Evolutionary conservation across 768 basidiomycete species (phyloP).

Genomic region (Pulveroboletus sp.): DNA sequence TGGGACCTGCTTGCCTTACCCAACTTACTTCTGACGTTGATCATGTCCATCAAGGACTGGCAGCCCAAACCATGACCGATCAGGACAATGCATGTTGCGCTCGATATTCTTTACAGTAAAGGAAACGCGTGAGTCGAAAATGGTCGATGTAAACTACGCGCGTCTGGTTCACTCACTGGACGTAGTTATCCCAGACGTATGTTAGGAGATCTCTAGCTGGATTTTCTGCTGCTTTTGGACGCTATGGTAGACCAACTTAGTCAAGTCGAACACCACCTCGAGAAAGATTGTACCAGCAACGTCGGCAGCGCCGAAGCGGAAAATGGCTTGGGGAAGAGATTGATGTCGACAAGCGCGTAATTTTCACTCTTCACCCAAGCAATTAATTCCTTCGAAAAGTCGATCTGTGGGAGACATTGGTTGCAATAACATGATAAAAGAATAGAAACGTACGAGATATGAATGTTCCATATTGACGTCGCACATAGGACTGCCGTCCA

Average conservation of each 20-base stretch:
- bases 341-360: conserved; percentile 83
- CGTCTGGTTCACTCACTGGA: conserved; percentile 60
- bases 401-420: conserved; percentile 57
- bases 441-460: conserved; percentile 60
- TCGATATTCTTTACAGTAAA: conserved; percentile 55
- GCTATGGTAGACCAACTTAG: conserved; percentile 24
- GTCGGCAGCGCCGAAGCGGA: conserved; percentile 24
- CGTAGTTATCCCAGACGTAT: conserved; percentile 96
- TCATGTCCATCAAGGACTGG: conserved; percentile 67
- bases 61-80: conserved; percentile 90
- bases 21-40: conserved; percentile 64
- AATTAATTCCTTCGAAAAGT: conserved; percentile 78
- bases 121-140: not conserved
- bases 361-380: conserved; percentile 67
- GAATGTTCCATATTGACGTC: conserved; percentile 79
- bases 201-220: conserved; percentile 59
- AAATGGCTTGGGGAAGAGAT: conserved; percentile 68
- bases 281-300: conserved; percentile 29
- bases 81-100: conserved; percentile 69
- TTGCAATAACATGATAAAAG: not conserved
- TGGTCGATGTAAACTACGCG: not conserved
- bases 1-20: not conserved
- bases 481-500: conserved; percentile 69
- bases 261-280: not conserved
- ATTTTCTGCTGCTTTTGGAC: conserved; percentile 41